phyloP scores from a whole-genome alignment of 2,329 filamentous ascomycete species.

The Acephala macrosclerotiorum region DNA sequence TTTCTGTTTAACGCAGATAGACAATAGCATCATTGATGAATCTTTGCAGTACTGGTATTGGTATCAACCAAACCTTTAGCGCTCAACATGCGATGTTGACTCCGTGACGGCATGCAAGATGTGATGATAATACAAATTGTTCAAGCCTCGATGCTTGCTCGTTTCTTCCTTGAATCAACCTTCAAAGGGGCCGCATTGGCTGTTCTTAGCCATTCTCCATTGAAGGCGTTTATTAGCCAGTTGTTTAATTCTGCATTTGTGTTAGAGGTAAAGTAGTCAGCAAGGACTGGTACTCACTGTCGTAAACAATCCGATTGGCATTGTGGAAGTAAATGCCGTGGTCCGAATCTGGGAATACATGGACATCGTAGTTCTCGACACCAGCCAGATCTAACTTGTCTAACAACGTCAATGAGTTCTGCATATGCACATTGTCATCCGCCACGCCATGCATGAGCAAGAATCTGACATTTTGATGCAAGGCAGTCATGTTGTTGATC shows the following conservation, averaged over 20 bases:
- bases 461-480: constrained; percentile 83
- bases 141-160: not conserved
- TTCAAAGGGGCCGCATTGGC: constrained; percentile 43
- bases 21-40: not conserved
- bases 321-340: constrained; percentile 96
- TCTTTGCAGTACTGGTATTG: not conserved
- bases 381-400: constrained; percentile 84
- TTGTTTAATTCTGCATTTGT: constrained; percentile 72
- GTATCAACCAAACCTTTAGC: not conserved
- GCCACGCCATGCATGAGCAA: constrained; percentile 95
- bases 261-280: constrained; percentile 42
- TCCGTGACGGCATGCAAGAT: not conserved
- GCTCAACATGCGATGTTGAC: not conserved
- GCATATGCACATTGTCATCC: constrained; percentile 97
- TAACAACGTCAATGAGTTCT: constrained; percentile 87
- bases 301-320: constrained; percentile 88
- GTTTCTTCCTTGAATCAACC: constrained; percentile 35
- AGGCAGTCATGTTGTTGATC: constrained; percentile 76
- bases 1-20: not conserved
- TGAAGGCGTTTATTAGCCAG: constrained; percentile 98
- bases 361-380: constrained; percentile 94
- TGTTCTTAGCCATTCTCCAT: constrained; percentile 82
- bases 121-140: not conserved
- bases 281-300: constrained; percentile 70
- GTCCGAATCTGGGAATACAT: constrained; percentile 95